These are phyloP conservation scores for Talaromyces marneffei DNA, from an alignment of 2,329 filamentous ascomycete genomes.

Conservation along the genomic window DNA sequence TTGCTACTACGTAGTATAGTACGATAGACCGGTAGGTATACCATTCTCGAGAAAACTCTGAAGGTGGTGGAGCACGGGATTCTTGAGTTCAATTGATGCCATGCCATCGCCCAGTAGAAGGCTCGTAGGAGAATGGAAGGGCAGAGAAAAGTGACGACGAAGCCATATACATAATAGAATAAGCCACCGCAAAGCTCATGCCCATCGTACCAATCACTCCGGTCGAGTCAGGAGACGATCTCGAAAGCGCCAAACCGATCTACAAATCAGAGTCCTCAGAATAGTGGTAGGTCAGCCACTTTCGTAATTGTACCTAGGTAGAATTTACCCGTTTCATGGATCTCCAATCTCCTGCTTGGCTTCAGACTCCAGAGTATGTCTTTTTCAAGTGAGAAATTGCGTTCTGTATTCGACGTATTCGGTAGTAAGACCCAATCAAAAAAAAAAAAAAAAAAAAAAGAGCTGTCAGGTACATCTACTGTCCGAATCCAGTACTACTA, in stretches of 20 bases:
- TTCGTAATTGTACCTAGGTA: not conserved
- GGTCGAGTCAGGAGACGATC: not conserved
- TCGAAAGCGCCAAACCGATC: not conserved
- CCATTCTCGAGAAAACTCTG: not conserved
- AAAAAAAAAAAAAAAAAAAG: not conserved
- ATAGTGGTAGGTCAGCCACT: not conserved
- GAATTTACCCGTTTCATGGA: not conserved
- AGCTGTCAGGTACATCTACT: not conserved
- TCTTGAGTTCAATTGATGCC: not conserved
- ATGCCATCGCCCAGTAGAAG: too few relatives aligned
- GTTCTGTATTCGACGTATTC: not conserved
- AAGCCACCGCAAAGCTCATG: not conserved
- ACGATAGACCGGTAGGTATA: too few relatives aligned
- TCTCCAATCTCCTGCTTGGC: not conserved
- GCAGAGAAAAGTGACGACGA: not conserved
- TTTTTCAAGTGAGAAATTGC: not conserved
- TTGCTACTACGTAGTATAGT: not conserved
- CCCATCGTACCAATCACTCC: not conserved
- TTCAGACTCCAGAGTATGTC: not conserved
- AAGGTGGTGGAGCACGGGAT: not conserved
- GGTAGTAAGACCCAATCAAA: too few relatives aligned
- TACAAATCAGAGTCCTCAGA: not conserved
- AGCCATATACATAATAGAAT: not conserved
- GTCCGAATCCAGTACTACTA: not conserved
- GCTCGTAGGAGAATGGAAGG: not conserved